phyloP scores from a whole-genome alignment of 1,284 basidiomycete species.

The Tilletiopsis washingtonensis region DNA sequence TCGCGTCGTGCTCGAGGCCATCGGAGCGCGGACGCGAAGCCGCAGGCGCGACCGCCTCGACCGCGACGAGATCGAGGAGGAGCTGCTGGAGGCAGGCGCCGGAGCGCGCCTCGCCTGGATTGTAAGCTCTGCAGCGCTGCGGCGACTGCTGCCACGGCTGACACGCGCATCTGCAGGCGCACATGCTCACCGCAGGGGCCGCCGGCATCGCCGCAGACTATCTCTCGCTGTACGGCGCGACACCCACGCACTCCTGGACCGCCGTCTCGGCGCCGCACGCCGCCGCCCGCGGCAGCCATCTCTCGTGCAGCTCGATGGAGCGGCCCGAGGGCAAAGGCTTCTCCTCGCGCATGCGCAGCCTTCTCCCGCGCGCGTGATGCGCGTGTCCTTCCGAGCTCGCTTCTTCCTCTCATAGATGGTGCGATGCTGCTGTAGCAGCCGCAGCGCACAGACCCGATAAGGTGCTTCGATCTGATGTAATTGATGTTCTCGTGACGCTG shows the following conservation, averaged over 20 bases:
- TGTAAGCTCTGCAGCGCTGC: background rate
- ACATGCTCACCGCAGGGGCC: background rate
- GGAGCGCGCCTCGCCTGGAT: background rate
- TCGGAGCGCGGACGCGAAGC: too few relatives aligned
- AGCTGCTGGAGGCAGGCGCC: background rate
- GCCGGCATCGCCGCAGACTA: background rate
- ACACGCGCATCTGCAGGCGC: background rate
- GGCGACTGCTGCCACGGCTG: background rate
- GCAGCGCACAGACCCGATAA: too few relatives aligned
- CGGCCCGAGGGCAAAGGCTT: too few relatives aligned
- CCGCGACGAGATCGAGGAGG: background rate
- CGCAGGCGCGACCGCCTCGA: too few relatives aligned
- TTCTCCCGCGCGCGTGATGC: too few relatives aligned
- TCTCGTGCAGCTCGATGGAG: background rate
- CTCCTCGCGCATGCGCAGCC: too few relatives aligned
- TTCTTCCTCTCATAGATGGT: too few relatives aligned
- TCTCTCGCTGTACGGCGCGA: background rate
- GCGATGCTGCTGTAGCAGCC: too few relatives aligned
- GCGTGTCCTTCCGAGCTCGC: too few relatives aligned
- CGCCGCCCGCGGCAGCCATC: too few relatives aligned
- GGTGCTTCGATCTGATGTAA: too few relatives aligned
- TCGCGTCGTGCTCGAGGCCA: background rate
- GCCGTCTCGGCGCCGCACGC: background rate
- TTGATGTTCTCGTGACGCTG: too few relatives aligned
- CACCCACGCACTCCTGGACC: background rate